Conservation (phyloP, 306 rosid species). For the Mucuna pruriens region DNA sequence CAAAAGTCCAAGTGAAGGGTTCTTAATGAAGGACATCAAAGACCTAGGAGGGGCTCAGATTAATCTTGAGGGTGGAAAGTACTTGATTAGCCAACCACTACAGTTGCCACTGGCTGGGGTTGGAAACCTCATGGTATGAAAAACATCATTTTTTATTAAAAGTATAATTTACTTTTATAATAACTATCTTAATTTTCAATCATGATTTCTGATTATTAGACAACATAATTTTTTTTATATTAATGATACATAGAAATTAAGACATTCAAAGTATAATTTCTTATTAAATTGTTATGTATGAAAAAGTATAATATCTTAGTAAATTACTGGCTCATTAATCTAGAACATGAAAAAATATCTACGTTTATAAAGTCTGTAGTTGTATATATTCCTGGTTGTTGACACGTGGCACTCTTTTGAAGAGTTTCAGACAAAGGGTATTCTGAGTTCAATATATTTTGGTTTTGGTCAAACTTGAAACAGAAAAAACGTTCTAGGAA, state of each 20-base stretch:
- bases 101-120: slow-evolving; percentile 60
- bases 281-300: no score
- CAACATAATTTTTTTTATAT: no score
- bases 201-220: background rate
- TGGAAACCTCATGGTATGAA: slow-evolving; percentile 78
- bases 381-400: background rate
- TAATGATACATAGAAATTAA: no score
- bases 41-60: slow-evolving; percentile 84
- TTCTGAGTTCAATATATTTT: background rate
- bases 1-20: slow-evolving; percentile 51
- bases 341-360: background rate
- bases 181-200: background rate
- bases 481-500: slow-evolving; percentile 1
- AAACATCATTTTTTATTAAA: background rate
- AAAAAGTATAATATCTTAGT: no score
- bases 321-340: background rate
- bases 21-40: slow-evolving; percentile 57
- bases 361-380: background rate
- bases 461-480: slow-evolving; percentile 8
- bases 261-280: no score
- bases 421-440: background rate
- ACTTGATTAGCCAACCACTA: slow-evolving; percentile 64
- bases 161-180: background rate
- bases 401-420: background rate
- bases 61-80: slow-evolving; percentile 78